phyloP scores from a whole-genome alignment of 2,329 filamentous ascomycete genomes.

The Xylariaceae sp. region DNA sequence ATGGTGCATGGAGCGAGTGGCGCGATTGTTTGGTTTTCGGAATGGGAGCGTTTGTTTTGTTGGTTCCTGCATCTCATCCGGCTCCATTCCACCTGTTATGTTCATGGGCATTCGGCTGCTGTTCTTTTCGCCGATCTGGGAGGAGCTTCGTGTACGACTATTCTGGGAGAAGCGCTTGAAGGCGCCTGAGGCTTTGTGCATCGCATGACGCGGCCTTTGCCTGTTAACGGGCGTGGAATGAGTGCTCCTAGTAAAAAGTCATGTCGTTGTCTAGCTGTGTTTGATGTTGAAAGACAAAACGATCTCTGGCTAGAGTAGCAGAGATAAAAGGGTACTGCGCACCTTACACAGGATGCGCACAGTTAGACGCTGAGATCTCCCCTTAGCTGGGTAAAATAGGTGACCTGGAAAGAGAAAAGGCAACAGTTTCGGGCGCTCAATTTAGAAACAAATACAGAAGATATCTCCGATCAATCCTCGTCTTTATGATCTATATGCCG shows the following conservation, averaged over 20 bases:
- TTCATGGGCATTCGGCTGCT: slow-evolving; percentile 14
- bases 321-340: slow-evolving; percentile 9
- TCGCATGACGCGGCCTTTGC: background rate
- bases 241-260: slow-evolving; percentile 11
- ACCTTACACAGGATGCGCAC: slow-evolving; percentile 7
- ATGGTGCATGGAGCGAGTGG: slow-evolving; percentile 25
- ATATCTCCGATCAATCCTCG: slow-evolving; percentile 34
- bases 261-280: background rate
- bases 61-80: slow-evolving; percentile 10
- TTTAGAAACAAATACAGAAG: slow-evolving; percentile 31
- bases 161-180: slow-evolving; percentile 16
- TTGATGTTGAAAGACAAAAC: slow-evolving; percentile 15
- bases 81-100: too few species aligned
- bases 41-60: slow-evolving; percentile 24
- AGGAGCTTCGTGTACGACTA: slow-evolving; percentile 22
- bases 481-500: background rate
- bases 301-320: slow-evolving; percentile 16
- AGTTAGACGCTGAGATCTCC: slow-evolving; percentile 26
- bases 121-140: slow-evolving; percentile 16
- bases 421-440: slow-evolving; percentile 18
- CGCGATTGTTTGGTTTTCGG: slow-evolving; percentile 24
- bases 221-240: background rate
- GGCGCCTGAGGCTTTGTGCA: slow-evolving; percentile 1
- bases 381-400: slow-evolving; percentile 10
- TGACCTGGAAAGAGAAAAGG: slow-evolving; percentile 10